A percentile compares a stretch with the other conserved stretches of the same genome.
phyloP scores from a whole-genome alignment of 2,329 filamentous ascomycete species.

The Septoria petroselini region DNA sequence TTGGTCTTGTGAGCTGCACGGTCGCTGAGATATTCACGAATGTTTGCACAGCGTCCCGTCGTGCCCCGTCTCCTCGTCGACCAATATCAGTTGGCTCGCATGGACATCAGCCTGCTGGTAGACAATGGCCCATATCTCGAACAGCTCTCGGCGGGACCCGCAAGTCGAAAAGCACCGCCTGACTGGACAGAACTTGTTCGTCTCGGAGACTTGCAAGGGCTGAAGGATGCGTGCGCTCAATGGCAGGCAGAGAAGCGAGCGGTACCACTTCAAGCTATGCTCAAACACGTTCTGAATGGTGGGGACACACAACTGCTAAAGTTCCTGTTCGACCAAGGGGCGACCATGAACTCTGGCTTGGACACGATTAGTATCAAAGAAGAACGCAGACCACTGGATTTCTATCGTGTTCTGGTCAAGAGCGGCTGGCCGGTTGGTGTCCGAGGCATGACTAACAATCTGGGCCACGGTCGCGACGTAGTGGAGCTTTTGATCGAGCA shows the following conservation, averaged over 20 bases:
- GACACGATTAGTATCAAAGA: conserved; percentile 12
- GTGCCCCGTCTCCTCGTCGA: no score
- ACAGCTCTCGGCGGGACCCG: background rate
- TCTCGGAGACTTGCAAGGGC: background rate
- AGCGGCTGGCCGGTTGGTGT: conserved; percentile 16
- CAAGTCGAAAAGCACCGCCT: background rate
- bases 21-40: background rate
- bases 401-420: conserved; percentile 8
- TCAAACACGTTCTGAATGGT: conserved; percentile 7
- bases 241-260: background rate
- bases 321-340: conserved; percentile 11
- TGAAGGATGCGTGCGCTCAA: background rate
- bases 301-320: conserved; percentile 4
- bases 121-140: background rate
- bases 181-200: conserved; percentile 1
- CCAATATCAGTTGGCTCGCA: background rate
- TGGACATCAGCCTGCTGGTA: conserved; percentile 11
- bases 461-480: conserved; percentile 13
- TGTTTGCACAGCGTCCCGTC: no score
- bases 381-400: conserved; percentile 5
- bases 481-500: conserved; percentile 15
- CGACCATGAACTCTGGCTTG: conserved; percentile 4
- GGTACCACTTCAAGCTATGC: conserved; percentile 12
- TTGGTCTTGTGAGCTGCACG: background rate
- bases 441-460: conserved; percentile 16